Evolutionary conservation across 2,329 filamentous ascomycete species (phyloP).

Genomic region (Pseudogymnoascus sp.): DNA sequence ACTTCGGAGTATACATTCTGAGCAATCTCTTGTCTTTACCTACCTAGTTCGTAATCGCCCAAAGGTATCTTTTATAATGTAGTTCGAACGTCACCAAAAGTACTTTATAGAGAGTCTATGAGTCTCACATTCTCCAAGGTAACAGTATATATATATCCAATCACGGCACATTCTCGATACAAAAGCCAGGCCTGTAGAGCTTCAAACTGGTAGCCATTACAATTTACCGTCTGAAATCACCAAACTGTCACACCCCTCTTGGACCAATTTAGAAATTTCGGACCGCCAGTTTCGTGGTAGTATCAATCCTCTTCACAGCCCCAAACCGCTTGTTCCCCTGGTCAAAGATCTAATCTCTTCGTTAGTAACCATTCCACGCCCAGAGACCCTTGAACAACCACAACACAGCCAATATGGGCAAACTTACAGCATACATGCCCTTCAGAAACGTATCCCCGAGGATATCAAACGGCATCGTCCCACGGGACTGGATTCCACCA

Average conservation of each 20-base stretch:
- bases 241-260: not conserved
- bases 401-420: not conserved
- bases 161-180: not conserved
- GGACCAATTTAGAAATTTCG: not conserved
- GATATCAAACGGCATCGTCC: slow-evolving; percentile 46
- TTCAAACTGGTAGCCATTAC: not conserved
- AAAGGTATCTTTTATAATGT: not conserved
- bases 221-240: not conserved
- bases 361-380: slow-evolving; percentile 10
- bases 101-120: not conserved
- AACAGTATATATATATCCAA: not conserved
- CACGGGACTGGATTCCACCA: slow-evolving; percentile 51
- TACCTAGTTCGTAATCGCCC: not conserved
- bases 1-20: not conserved
- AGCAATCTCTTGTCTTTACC: not conserved
- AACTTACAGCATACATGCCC: slow-evolving; percentile 46
- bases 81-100: not conserved
- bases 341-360: slow-evolving; percentile 43
- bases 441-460: slow-evolving; percentile 51
- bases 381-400: too few relatives aligned
- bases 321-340: slow-evolving; percentile 48
- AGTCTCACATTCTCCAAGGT: not conserved
- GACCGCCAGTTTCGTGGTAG: not conserved
- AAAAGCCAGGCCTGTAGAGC: not conserved
- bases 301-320: slow-evolving; percentile 38